Percentiles rank a stretch among this genome's conserved stretches.
Conservation (phyloP, 176 grass and related monocot species). For the Ensete ventricosum region DNA sequence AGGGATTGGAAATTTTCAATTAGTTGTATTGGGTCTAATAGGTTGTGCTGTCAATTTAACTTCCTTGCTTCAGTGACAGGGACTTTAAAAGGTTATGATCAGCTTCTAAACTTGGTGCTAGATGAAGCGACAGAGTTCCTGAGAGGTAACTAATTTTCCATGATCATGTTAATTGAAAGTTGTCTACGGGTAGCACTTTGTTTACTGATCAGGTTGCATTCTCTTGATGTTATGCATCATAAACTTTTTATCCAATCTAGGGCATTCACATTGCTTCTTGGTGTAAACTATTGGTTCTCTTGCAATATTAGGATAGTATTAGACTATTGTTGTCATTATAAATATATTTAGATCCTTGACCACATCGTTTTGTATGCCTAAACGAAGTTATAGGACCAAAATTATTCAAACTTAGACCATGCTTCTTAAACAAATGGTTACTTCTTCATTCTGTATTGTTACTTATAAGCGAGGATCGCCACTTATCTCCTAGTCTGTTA, state of each 20-base stretch:
- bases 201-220: background rate
- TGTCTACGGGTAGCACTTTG: background rate
- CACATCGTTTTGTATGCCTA: too few species aligned
- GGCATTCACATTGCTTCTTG: too few species aligned
- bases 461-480: too few species aligned
- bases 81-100: constrained; percentile 85
- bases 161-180: background rate
- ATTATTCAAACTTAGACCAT: too few species aligned
- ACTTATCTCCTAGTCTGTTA: too few species aligned
- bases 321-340: too few species aligned
- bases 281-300: too few species aligned
- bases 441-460: too few species aligned
- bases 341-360: too few species aligned
- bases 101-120: constrained; percentile 72
- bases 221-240: background rate
- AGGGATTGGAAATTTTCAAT: background rate
- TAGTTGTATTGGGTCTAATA: background rate
- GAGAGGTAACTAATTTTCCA: constrained; percentile 37
- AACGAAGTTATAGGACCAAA: too few species aligned
- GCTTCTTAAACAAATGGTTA: too few species aligned
- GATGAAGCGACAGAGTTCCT: constrained; percentile 73
- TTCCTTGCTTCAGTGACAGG: constrained; percentile 43
- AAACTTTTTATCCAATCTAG: background rate
- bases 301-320: too few species aligned
- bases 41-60: background rate